Evolutionary conservation across 1,139 yeast genomes (phyloP).

Genomic region (Debaryomyces robertsiae): DNA sequence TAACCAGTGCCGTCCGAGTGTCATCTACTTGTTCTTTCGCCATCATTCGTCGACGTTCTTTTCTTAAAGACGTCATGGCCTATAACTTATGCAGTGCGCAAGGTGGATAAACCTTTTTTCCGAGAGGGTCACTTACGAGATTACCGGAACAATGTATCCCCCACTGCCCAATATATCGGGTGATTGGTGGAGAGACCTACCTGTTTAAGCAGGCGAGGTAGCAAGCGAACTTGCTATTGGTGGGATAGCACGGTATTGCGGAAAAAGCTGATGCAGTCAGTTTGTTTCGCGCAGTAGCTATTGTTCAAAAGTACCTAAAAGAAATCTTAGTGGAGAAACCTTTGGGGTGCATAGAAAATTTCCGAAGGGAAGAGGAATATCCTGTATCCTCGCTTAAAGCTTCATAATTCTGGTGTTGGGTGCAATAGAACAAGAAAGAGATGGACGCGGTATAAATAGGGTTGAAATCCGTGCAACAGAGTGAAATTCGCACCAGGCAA

Average conservation of each 20-base stretch:
- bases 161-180: too few species aligned
- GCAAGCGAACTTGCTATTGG: too few species aligned
- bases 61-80: not conserved
- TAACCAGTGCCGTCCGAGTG: too few species aligned
- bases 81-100: not conserved
- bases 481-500: too few species aligned
- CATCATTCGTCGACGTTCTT: not conserved
- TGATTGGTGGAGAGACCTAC: too few species aligned
- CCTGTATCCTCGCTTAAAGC: not conserved
- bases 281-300: not conserved
- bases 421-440: not conserved
- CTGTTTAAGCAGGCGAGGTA: too few species aligned
- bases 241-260: too few species aligned
- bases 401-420: not conserved
- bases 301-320: slow-evolving; percentile 2
- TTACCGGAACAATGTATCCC: not conserved
- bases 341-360: slow-evolving; percentile 1
- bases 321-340: slow-evolving; percentile 2
- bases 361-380: not conserved
- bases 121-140: not conserved
- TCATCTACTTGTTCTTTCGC: not conserved
- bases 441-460: slow-evolving; percentile 4
- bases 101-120: not conserved
- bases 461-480: not conserved
- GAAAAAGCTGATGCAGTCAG: too few species aligned